Evolutionary conservation across 2,329 filamentous ascomycete species (phyloP).

Genomic region (Fusarium verrucosum): DNA sequence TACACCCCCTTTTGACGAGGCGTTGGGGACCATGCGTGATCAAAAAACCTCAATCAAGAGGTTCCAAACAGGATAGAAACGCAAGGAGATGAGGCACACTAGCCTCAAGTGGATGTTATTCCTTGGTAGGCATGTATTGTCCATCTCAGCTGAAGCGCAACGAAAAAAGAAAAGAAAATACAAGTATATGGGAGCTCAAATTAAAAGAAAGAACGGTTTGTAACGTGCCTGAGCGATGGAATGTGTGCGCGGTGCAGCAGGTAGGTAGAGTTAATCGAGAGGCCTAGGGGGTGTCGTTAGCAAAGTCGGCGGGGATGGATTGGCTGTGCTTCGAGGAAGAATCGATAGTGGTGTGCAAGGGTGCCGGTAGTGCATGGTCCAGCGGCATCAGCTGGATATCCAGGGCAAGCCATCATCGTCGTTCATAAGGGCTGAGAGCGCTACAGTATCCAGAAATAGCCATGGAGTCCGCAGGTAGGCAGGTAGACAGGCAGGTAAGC

Average conservation of each 20-base stretch:
- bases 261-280: constrained; percentile 35
- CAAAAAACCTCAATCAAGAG: not conserved
- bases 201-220: constrained; percentile 35
- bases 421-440: constrained; percentile 26
- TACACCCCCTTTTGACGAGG: constrained; percentile 27
- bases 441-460: constrained; percentile 24
- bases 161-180: constrained; percentile 22
- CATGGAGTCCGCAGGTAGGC: constrained; percentile 32
- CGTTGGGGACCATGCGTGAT: constrained; percentile 13
- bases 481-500: too few relatives aligned
- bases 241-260: constrained; percentile 40
- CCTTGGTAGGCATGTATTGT: constrained; percentile 4
- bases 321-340: constrained; percentile 23
- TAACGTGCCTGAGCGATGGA: constrained; percentile 38
- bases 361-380: constrained; percentile 41
- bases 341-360: constrained; percentile 44
- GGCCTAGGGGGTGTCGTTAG: constrained; percentile 38
- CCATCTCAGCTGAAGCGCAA: constrained; percentile 16
- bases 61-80: constrained; percentile 13
- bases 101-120: constrained; percentile 6
- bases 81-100: constrained; percentile 15
- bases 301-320: constrained; percentile 40
- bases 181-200: not conserved
- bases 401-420: constrained; percentile 37
- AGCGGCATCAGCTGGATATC: constrained; percentile 42